Base-by-base conservation (phyloP, 306 rosid species). In the Quercus glauca region DNA sequence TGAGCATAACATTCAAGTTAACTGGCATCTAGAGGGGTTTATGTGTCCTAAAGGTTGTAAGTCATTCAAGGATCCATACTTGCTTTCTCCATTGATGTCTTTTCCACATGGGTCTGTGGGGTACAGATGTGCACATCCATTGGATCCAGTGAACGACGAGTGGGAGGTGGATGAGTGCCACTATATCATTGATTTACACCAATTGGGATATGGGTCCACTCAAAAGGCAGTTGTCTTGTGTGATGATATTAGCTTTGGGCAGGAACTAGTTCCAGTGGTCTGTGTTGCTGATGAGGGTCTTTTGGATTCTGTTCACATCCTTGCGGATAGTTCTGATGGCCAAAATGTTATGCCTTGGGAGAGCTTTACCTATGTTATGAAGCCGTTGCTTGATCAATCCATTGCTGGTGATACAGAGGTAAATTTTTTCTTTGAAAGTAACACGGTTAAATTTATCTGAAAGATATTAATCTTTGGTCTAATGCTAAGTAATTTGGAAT, bases 241-340 rank as follows among this genome's bases (percentile, higher is more conserved):
- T 77, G 90, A 83, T 83, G 99, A 96, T 85, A 87, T 96, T 79
- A 96, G 99, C 90, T 91, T 86, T 75, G 99, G 99, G 81, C 86
- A 84, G 86, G 99, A 96, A 88, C 75, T 83, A 25, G 76, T 90
- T 86, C 93, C 97, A 1, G 92, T 96, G 89, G 79, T 81, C 75
- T 96, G 99, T 73, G 89, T 91, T 26, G 91, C 86, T 61, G 96
- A 96, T 85, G 83, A 91, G 74, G 91, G 80, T 74, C 84, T 83
- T 74, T 53, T 75, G 82, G 83, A 87, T 85, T 89, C 97, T 74
- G 85, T 81, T 85, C 83, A 83, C 76, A 53, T 60, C 75, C 78
- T 78, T 26, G 25, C 19, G 21, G 79, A 79, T 52, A 73, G 86
- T 76, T 80, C 86, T 41, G 79, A 84, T 78, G 82, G 81, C 52